phyloP scores from a whole-genome alignment of 345 rosid genomes.

The Camelina neglecta region DNA sequence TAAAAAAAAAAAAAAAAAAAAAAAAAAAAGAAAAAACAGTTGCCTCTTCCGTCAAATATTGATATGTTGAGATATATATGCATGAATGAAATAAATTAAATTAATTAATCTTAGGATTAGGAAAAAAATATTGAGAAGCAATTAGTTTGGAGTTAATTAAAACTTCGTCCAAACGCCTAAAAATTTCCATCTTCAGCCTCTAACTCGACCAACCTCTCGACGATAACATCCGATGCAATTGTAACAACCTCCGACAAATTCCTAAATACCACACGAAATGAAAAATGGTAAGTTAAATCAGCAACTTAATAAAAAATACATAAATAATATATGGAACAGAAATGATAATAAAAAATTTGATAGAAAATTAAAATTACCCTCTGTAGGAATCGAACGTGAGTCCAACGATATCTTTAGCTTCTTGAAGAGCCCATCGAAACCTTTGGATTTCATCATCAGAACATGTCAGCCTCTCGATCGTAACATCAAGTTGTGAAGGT shows the following conservation, averaged over 20 bases:
- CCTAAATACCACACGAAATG: slow-evolving; percentile 37
- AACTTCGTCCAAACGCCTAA: slow-evolving; percentile 12
- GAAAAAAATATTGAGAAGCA: not conserved
- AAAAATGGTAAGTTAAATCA: not conserved
- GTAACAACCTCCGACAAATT: slow-evolving; percentile 69
- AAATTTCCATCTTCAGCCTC: slow-evolving; percentile 44
- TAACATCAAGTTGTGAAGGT: slow-evolving; percentile 66
- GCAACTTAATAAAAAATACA: not conserved
- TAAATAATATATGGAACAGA: not conserved
- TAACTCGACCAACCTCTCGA: slow-evolving; percentile 59
- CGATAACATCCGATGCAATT: slow-evolving; percentile 60
- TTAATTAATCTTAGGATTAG: slow-evolving; percentile 6
- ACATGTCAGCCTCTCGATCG: slow-evolving; percentile 38
- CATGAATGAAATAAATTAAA: slow-evolving; percentile 38
- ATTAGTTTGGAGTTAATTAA: slow-evolving; percentile 4
- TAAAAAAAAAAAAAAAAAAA: not conserved
- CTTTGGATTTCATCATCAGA: slow-evolving; percentile 50
- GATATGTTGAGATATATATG: slow-evolving; percentile 24
- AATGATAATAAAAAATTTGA: not conserved
- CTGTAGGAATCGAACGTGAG: slow-evolving; percentile 61
- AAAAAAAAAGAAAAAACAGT: not conserved
- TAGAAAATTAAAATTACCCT: slow-evolving; percentile 51
- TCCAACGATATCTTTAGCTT: slow-evolving; percentile 72
- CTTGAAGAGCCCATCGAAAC: slow-evolving; percentile 68
- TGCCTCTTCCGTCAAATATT: slow-evolving; percentile 30